Evolutionary conservation across 352 stramenopile genomes (phyloP).

Genomic region (Phytophthora aleatoria): DNA sequence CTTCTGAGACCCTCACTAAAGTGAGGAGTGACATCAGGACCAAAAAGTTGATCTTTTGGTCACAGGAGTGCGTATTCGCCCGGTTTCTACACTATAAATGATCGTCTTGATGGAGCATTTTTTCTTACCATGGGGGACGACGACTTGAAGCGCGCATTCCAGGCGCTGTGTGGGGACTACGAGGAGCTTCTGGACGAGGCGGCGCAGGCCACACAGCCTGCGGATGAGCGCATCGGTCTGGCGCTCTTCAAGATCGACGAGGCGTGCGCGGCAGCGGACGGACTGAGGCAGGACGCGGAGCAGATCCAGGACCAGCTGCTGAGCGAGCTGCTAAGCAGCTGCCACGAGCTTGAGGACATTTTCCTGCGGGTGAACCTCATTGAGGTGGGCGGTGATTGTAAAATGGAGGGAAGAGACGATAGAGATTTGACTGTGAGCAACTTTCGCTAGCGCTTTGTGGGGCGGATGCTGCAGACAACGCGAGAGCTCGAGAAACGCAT

Average conservation of each 20-base stretch:
- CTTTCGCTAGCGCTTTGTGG: slow-evolving; percentile 55
- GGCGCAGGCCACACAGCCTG: slow-evolving; percentile 51
- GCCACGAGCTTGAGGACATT: slow-evolving; percentile 78
- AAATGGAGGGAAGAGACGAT: background rate
- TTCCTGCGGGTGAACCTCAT: slow-evolving; percentile 79
- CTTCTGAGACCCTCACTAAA: background rate
- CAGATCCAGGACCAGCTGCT: slow-evolving; percentile 57
- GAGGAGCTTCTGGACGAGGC: slow-evolving; percentile 75
- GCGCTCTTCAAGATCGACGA: slow-evolving; percentile 87
- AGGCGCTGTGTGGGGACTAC: slow-evolving; percentile 62
- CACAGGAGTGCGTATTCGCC: no score
- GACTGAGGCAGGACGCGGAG: slow-evolving; percentile 54
- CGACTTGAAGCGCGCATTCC: slow-evolving; percentile 58
- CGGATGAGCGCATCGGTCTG: slow-evolving; percentile 76
- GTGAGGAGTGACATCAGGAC: background rate
- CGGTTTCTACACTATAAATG: no score
- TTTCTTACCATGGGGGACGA: slow-evolving; percentile 18
- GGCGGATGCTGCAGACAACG: slow-evolving; percentile 56
- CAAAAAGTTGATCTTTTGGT: no score
- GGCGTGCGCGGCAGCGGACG: slow-evolving; percentile 53
- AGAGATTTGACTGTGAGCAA: slow-evolving; percentile 1
- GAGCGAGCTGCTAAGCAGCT: slow-evolving; percentile 64
- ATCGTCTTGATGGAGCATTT: no score
- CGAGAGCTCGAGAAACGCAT: slow-evolving; percentile 69
- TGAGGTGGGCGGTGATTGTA: slow-evolving; percentile 41